Evolutionary conservation across 2,329 filamentous ascomycete genomes (phyloP).

Genomic region (Drechmeria coniospora): DNA sequence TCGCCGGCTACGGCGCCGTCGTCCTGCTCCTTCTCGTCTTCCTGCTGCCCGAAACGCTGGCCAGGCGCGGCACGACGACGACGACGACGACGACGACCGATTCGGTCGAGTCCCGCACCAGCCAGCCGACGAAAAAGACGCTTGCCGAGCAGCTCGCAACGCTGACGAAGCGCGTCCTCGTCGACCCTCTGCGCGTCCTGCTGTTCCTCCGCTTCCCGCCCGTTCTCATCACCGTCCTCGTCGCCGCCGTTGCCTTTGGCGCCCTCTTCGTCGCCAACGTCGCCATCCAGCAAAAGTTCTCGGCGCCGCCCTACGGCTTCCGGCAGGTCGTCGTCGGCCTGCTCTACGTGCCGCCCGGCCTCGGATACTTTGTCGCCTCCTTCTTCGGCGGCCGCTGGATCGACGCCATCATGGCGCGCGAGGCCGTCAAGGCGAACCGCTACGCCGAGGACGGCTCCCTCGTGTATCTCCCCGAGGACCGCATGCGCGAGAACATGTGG

Average conservation of each 20-base stretch:
- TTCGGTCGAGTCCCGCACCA: conserved; percentile 41
- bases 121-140: too few relatives aligned
- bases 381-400: conserved; percentile 63
- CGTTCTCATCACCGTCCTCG: conserved; percentile 57
- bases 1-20: conserved; percentile 51
- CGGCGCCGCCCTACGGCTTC: conserved; percentile 51
- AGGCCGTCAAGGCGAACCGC: conserved; percentile 53
- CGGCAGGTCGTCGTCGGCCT: conserved; percentile 54
- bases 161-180: conserved; percentile 42
- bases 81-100: conserved; percentile 38
- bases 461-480: conserved; percentile 60
- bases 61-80: conserved; percentile 13
- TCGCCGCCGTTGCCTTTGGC: conserved; percentile 61
- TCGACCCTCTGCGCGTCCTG: conserved; percentile 60
- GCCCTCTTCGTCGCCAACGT: conserved; percentile 67
- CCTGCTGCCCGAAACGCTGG: conserved; percentile 50
- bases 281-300: conserved; percentile 57
- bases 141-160: conserved; percentile 35
- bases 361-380: conserved; percentile 58
- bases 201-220: conserved; percentile 59
- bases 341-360: conserved; percentile 59
- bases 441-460: conserved; percentile 52
- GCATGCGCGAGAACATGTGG: conserved; percentile 73
- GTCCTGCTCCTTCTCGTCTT: conserved; percentile 41
- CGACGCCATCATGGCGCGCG: conserved; percentile 64